Percentiles rank a stretch among this genome's conserved stretches.
These are phyloP conservation scores for Xylaria sp. DNA, from an alignment of 2,329 filamentous ascomycete genomes.

Conservation along the genomic window DNA sequence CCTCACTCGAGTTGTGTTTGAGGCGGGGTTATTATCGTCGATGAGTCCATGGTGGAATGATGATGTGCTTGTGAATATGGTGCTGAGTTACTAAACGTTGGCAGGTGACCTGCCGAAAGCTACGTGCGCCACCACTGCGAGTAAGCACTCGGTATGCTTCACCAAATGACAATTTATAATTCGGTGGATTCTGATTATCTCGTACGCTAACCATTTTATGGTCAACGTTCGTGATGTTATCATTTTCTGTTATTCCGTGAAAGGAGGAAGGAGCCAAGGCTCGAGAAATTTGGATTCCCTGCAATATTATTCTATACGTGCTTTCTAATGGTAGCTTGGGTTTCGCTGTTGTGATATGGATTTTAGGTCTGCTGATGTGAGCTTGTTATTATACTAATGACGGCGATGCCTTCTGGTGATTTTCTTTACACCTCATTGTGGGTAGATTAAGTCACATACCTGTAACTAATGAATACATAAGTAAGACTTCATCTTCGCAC, in stretches of 20 bases:
- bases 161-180: not conserved
- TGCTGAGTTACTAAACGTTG: not conserved
- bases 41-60: conserved; percentile 4
- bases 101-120: not conserved
- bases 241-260: not conserved
- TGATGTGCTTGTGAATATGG: not conserved
- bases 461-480: not conserved
- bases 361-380: not conserved
- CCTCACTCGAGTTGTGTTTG: not conserved
- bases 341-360: not conserved
- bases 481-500: too few species aligned
- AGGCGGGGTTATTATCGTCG: not conserved
- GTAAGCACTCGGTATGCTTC: not conserved
- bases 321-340: not conserved
- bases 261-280: not conserved
- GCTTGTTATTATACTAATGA: not conserved
- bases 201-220: not conserved
- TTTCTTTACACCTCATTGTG: not conserved
- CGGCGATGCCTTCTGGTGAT: not conserved
- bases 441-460: not conserved
- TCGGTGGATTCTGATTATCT: not conserved
- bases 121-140: not conserved
- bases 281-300: not conserved
- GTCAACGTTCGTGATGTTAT: not conserved
- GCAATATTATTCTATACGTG: not conserved